Evolutionary conservation across 1,284 basidiomycete species (phyloP).

Genomic region (Butyriboletus appendiculatus): DNA sequence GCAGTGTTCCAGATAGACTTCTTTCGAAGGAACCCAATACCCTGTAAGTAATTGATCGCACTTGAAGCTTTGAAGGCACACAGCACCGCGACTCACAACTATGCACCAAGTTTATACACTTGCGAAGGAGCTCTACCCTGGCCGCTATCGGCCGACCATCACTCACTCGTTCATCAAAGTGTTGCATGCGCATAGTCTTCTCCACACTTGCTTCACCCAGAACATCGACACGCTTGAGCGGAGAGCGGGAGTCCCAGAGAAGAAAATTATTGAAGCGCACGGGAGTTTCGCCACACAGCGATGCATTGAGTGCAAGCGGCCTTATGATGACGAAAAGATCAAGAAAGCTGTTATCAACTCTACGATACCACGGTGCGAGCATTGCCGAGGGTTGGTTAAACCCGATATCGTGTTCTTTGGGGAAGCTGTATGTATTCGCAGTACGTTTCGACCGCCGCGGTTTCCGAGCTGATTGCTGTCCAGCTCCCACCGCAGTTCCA

Average conservation of each 20-base stretch:
- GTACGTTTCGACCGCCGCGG: neutral
- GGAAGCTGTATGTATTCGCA: slow-evolving; percentile 56
- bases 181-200: slow-evolving; percentile 61
- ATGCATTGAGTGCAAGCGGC: slow-evolving; percentile 70
- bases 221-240: slow-evolving; percentile 95
- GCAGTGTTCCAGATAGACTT: slow-evolving; percentile 81
- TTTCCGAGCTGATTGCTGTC: slow-evolving; percentile 4
- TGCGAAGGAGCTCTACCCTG: slow-evolving; percentile 90
- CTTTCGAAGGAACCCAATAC: slow-evolving; percentile 70
- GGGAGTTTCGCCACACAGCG: slow-evolving; percentile 85
- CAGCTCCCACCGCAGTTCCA: slow-evolving; percentile 66
- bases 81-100: neutral
- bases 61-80: neutral
- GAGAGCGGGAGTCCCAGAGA: slow-evolving; percentile 73
- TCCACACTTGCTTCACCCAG: slow-evolving; percentile 84
- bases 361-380: slow-evolving; percentile 63
- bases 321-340: slow-evolving; percentile 71
- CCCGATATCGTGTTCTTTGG: slow-evolving; percentile 97
- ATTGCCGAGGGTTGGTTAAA: slow-evolving; percentile 77
- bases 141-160: slow-evolving; percentile 81
- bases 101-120: slow-evolving; percentile 73
- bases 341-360: slow-evolving; percentile 51
- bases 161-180: slow-evolving; percentile 91
- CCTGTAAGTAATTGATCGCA: slow-evolving; percentile 52
- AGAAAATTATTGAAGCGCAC: slow-evolving; percentile 90